These are phyloP conservation scores for Annona squamosa DNA, from an alignment of 164 flowering plant genomes.

Conservation along the genomic window DNA sequence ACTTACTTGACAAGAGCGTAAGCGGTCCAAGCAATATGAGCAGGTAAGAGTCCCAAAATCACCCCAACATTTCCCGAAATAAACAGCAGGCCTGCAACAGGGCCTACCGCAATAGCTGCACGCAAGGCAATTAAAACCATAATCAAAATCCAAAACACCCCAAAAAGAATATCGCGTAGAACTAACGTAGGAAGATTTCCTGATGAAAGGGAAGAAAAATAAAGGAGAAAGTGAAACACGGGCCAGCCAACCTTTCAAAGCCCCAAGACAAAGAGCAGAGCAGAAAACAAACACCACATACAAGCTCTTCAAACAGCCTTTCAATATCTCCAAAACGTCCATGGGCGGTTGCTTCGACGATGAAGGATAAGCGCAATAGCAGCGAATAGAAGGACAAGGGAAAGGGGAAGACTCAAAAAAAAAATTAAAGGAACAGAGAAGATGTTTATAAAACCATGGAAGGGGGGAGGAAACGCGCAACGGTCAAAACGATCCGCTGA, in stretches of 20 bases:
- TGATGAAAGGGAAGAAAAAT: not conserved
- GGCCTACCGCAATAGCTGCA: constrained; percentile 76
- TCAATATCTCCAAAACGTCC: constrained; percentile 8
- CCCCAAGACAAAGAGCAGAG: constrained; percentile 66
- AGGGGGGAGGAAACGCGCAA: too few relatives aligned
- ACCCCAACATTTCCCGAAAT: constrained; percentile 68
- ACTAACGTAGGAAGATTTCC: not conserved
- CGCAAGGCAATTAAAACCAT: not conserved
- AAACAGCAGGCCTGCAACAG: constrained; percentile 59
- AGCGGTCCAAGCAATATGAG: constrained; percentile 77
- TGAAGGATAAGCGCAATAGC: not conserved
- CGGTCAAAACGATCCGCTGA: constrained; percentile 3
- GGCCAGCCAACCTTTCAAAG: constrained; percentile 53
- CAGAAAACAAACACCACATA: constrained; percentile 67
- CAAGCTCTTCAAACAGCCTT: constrained; percentile 32
- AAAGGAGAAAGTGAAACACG: not conserved
- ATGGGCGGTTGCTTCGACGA: not conserved
- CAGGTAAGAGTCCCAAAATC: constrained; percentile 69
- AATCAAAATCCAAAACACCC: not conserved
- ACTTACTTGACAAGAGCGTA: constrained; percentile 65
- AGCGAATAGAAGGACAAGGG: not conserved
- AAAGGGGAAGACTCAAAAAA: not conserved
- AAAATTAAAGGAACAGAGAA: not conserved
- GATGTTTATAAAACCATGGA: too few relatives aligned
- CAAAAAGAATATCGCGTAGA: constrained; percentile 1